Evolutionary conservation across 306 rosid genomes (phyloP), one percentile per base, ranked within the genome.

Genomic region (Ammopiptanthus mongolicus): DNA sequence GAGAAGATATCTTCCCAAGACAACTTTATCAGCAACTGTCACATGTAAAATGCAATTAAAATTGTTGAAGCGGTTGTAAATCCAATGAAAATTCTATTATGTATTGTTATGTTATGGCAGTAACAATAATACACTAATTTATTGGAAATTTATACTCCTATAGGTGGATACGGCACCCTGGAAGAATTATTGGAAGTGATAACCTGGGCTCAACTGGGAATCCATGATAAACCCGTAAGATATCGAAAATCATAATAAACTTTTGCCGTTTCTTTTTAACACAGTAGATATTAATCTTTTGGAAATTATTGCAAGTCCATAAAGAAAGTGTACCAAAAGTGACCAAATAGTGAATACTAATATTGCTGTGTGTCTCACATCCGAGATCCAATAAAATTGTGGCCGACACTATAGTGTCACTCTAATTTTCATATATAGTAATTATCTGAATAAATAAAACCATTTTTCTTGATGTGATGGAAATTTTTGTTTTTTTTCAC

Each of bases 121-220:
- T 25, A 25, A 25, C 28, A 25, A 25, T 25, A 42, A 42, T 22
- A 37, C 13, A 34, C 7, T 77, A 55, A 77, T 33, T 23, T 2
- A 8, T 57, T 19, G 15, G 0, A 6, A 69, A 59, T 47, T 69
- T 55, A 41, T 55, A 5, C 31, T 56, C 8, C 6, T 15, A 11
- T 52, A 93, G 97, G 98, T 84, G 97, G 98, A 53, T 93, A 93
- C 29, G 98, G 98, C 31, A 93, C 98, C 51, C 85, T 93, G 8
- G 98, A 93, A 75, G 98, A 93, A 78, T 83, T 93, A 2, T 52
- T 91, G 78, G 98, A 93, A 86, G 87, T 91, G 3, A 93, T 93
- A 67, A 88, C 98, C 34, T 93, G 98, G 98, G 94, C 98, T 76
- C 98, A 93, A 33, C 75, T 93, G 57, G 98, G 98, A 41, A 93